Percentiles rank a stretch among this genome's conserved stretches.
Conservation (phyloP, 2,329 filamentous ascomycete genomes). For the Trichocomaceae sp. region DNA sequence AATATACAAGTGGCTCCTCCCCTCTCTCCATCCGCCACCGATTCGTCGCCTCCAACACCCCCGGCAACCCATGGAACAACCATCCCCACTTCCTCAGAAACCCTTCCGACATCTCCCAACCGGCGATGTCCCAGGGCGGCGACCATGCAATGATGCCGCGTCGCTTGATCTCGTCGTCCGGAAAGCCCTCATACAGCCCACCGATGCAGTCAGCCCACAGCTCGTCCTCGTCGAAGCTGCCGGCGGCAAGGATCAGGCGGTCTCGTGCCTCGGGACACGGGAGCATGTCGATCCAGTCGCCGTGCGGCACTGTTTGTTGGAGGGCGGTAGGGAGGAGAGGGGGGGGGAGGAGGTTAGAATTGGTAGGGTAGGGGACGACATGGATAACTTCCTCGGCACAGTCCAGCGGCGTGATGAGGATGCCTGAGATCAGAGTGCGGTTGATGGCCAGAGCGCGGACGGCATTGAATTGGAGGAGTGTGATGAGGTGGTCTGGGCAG, state of each 20-base stretch:
- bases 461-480: conserved; percentile 38
- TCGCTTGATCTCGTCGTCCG: conserved; percentile 36
- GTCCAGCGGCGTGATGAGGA: conserved; percentile 27
- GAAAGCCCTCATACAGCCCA: conserved; percentile 41
- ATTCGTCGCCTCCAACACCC: conserved; percentile 17
- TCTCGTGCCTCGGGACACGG: conserved; percentile 37
- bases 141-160: conserved; percentile 41
- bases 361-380: conserved; percentile 24
- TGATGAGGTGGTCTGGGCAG: conserved; percentile 38
- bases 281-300: conserved; percentile 39
- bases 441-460: conserved; percentile 35
- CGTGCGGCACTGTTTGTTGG: conserved; percentile 35
- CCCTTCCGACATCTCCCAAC: conserved; percentile 40
- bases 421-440: conserved; percentile 29
- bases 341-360: conserved; percentile 25
- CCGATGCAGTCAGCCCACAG: conserved; percentile 41
- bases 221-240: conserved; percentile 39
- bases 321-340: conserved; percentile 34
- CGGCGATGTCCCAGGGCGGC: conserved; percentile 34
- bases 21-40: conserved; percentile 15
- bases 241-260: conserved; percentile 31
- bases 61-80: conserved; percentile 14
- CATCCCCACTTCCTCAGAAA: conserved; percentile 29
- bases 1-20: conserved; percentile 10
- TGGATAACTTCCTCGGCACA: conserved; percentile 28